These are phyloP conservation scores for Lyophyllum semitale DNA, from an alignment of 768 basidiomycete species.

Conservation along the genomic window DNA sequence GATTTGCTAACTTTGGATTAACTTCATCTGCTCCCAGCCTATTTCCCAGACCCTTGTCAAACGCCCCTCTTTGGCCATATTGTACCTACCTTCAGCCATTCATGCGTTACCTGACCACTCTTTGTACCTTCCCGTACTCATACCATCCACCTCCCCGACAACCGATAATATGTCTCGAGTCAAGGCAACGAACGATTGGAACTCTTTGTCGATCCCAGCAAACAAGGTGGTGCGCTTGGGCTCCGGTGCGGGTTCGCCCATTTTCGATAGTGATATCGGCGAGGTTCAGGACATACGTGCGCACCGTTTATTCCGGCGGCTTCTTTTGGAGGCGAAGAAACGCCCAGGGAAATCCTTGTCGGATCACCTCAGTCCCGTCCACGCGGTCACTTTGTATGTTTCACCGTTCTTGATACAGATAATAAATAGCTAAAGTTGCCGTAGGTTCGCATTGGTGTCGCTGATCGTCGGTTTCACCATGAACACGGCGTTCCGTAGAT, in stretches of 20 bases:
- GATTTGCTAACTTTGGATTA: conserved; percentile 27
- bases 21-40: conserved; percentile 44
- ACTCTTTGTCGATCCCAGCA: conserved; percentile 41
- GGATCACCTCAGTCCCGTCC: conserved; percentile 50
- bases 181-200: conserved; percentile 44
- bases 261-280: conserved; percentile 52
- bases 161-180: conserved; percentile 21
- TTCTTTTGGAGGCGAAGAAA: conserved; percentile 41
- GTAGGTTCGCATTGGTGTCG: conserved; percentile 70
- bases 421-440: conserved; percentile 3
- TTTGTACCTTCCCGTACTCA: conserved; percentile 61
- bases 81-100: conserved; percentile 60
- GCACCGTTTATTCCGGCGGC: conserved; percentile 45
- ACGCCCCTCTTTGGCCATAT: conserved; percentile 64
- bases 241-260: conserved; percentile 27
- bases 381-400: conserved; percentile 69
- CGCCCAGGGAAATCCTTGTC: conserved; percentile 35
- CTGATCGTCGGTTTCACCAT: conserved; percentile 65
- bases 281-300: conserved; percentile 41
- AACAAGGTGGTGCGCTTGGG: conserved; percentile 41
- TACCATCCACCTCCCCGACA: conserved; percentile 25
- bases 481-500: conserved; percentile 47
- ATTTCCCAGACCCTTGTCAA: conserved; percentile 35
- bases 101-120: conserved; percentile 38
- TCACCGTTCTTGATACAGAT: conserved; percentile 6